These are phyloP conservation scores for Mortierella antarctica DNA, from an alignment of 192 early-diverging fungal species.

Conservation along the genomic window DNA sequence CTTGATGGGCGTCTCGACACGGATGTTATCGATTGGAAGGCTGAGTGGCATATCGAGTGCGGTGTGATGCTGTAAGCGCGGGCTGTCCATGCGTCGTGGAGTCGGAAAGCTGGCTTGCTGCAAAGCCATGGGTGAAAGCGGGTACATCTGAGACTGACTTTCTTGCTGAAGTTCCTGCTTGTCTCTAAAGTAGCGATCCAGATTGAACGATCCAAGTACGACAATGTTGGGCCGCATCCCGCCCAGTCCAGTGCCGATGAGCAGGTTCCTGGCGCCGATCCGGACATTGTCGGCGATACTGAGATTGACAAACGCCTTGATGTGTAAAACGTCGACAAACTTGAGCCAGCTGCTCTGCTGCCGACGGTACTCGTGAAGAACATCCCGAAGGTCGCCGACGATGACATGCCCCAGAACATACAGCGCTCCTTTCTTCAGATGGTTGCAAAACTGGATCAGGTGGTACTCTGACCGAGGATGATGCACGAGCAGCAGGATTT, in stretches of 20 bases:
- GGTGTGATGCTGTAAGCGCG: constrained; percentile 9
- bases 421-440: constrained; percentile 76
- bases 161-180: constrained; percentile 16
- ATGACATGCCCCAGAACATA: constrained; percentile 75
- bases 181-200: constrained; percentile 35
- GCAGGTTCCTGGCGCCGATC: constrained; percentile 64
- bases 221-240: constrained; percentile 78
- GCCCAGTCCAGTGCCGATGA: constrained; percentile 73
- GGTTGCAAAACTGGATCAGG: constrained; percentile 74
- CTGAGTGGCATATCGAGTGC: constrained; percentile 44
- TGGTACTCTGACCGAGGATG: constrained; percentile 65
- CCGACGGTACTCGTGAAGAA: constrained; percentile 59
- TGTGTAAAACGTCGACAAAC: constrained; percentile 64
- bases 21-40: constrained; percentile 67
- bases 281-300: constrained; percentile 60
- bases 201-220: constrained; percentile 68
- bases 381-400: constrained; percentile 61
- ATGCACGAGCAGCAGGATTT: constrained; percentile 73
- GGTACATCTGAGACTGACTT: not conserved
- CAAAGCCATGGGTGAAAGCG: not conserved
- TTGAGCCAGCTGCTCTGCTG: constrained; percentile 70
- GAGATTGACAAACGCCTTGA: constrained; percentile 76
- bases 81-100: constrained; percentile 9
- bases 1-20: constrained; percentile 66
- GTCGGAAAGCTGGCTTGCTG: not conserved